A percentile compares a stretch with the other conserved stretches of the same genome.
phyloP scores from a whole-genome alignment of 768 basidiomycete genomes.

The Leccinum aurantiacum region DNA sequence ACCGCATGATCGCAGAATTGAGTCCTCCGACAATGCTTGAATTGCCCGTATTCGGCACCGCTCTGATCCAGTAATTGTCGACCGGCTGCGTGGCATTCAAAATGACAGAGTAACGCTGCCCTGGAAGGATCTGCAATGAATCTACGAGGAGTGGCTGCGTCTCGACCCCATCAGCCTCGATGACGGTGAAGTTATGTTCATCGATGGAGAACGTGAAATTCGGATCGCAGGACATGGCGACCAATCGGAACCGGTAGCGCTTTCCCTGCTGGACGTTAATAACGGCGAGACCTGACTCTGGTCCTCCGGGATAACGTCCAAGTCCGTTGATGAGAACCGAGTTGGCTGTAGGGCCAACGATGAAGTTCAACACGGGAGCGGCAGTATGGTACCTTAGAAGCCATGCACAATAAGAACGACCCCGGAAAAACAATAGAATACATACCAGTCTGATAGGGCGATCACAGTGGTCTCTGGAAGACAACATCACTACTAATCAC shows the following conservation, averaged over 20 bases:
- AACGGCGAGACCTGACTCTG: conserved; percentile 37
- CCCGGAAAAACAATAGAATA: not conserved
- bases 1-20: conserved; percentile 57
- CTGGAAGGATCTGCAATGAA: conserved; percentile 32
- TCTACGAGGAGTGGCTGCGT: conserved; percentile 44
- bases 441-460: conserved; percentile 28
- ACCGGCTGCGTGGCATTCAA: conserved; percentile 44
- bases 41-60: conserved; percentile 28
- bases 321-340: conserved; percentile 35
- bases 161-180: conserved; percentile 47
- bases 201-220: conserved; percentile 48
- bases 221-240: conserved; percentile 46
- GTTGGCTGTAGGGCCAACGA: conserved; percentile 16
- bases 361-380: conserved; percentile 20
- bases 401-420: not conserved
- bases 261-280: conserved; percentile 38
- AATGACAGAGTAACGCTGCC: conserved; percentile 44
- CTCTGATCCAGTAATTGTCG: conserved; percentile 57
- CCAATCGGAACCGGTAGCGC: conserved; percentile 50
- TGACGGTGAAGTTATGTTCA: conserved; percentile 39
- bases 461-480: conserved; percentile 25
- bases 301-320: conserved; percentile 35
- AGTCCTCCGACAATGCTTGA: conserved; percentile 38
- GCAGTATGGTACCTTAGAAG: conserved; percentile 22
- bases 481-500: not conserved